Base-by-base conservation (phyloP, 2,329 filamentous ascomycete species). In the Penicillium sp. region DNA sequence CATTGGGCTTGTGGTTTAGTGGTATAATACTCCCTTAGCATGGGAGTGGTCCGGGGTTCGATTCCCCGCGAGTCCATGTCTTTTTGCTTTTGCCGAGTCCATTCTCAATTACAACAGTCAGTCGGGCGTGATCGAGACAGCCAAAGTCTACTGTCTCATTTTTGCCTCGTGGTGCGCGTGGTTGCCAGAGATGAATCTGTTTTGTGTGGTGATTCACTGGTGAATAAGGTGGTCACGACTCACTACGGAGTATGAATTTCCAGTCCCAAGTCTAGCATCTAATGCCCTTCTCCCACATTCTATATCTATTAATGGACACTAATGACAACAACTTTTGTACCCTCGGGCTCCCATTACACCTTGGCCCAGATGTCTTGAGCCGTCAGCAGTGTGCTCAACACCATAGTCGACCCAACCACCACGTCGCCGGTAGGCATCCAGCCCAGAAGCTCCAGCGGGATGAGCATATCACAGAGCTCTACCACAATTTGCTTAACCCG, bases 321-420 rank as follows among this genome's bases (percentile, higher is more conserved):
- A 27, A 33, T 41, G n/a, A 8, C 12, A 14, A 25, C 2, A 8
- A 2, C 9, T 41, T 37, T 19, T 39, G 14, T 16, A 35, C 3
- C 13, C 19, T n/a, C n/a, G n/a, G n/a, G n/a, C n/a, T 6, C 18
- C 31, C 7, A 19, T 54, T 10, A 61, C 27, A 59, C 50, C 25
- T 41, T 44, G 7, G 43, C 75, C 86, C 86, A 89, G 2, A 84
- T 78, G 56, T 82, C 80, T 55, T 71, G 64, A 1, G 78, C 77
- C 9, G 83, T 82, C 38, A 88, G 62, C 3, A 85, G 38, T 0
- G 84, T 86, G 42, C 83, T 84, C 18, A 80, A 60, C 16, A 85
- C 68, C 77, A 84, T 85, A 8, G 77, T 76, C 11, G 77, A 47
- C 1, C 80, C 83, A 1, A 87, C 77, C 1, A 75, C 69, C 2